Evolutionary conservation across 805 yeast genomes (phyloP).

Genomic region (Grigorovia transvaalensis): DNA sequence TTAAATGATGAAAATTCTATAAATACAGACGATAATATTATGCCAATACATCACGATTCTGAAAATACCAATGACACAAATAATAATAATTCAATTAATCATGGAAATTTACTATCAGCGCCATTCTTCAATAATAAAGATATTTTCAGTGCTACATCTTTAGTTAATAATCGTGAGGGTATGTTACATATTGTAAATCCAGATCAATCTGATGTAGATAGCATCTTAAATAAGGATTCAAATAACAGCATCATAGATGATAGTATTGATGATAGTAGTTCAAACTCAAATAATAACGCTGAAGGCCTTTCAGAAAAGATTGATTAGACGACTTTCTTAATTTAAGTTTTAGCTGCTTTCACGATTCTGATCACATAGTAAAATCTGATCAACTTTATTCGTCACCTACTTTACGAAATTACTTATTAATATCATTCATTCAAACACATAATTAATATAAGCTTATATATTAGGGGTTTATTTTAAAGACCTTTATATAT

Average conservation of each 20-base stretch:
- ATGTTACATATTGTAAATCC: conserved; percentile 43
- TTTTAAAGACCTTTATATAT: too few relatives aligned
- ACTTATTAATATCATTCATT: not conserved
- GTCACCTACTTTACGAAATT: not conserved
- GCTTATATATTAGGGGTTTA: too few relatives aligned
- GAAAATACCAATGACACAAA: not conserved
- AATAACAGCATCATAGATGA: not conserved
- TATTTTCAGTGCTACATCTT: conserved; percentile 43
- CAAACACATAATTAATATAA: not conserved
- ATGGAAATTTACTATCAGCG: conserved; percentile 8
- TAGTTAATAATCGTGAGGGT: conserved; percentile 38
- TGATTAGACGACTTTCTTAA: not conserved
- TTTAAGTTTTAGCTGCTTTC: not conserved
- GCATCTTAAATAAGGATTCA: not conserved
- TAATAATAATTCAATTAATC: not conserved
- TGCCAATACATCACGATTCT: not conserved
- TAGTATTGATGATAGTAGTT: not conserved
- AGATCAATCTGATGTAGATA: conserved; percentile 16
- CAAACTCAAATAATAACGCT: not conserved
- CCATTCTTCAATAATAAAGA: conserved; percentile 32
- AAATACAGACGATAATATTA: not conserved
- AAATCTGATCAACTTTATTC: not conserved
- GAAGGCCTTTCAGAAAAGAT: not conserved
- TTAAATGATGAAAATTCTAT: not conserved
- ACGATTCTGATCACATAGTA: not conserved